phyloP scores from a whole-genome alignment of 306 rosid genomes.

The Styphnolobium japonicum region DNA sequence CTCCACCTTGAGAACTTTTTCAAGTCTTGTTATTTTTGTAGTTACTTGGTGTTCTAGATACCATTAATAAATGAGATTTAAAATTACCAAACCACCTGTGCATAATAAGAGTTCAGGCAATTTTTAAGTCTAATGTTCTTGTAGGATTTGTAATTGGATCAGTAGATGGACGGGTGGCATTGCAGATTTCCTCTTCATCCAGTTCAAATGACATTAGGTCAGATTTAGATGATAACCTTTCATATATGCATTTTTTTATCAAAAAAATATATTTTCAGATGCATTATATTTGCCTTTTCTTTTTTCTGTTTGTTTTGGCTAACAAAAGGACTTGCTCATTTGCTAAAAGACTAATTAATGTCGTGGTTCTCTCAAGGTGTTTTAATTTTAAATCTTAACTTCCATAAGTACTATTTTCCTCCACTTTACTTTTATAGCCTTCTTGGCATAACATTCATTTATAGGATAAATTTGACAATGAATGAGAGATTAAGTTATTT shows the following conservation, averaged over 20 bases:
- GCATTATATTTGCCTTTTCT: not conserved
- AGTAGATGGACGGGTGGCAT: slow-evolving; percentile 85
- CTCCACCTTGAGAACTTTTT: not conserved
- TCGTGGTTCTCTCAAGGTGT: not conserved
- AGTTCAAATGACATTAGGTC: slow-evolving; percentile 61
- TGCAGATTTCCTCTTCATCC: slow-evolving; percentile 57
- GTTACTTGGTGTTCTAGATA: slow-evolving; percentile 3
- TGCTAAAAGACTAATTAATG: slow-evolving; percentile 11
- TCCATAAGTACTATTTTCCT: not conserved
- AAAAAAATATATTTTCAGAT: not conserved
- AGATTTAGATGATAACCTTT: slow-evolving; percentile 20
- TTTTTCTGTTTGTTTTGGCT: not conserved
- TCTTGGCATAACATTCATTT: not conserved
- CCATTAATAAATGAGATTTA: not conserved
- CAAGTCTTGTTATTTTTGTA: not conserved
- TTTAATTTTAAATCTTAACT: not conserved
- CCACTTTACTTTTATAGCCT: not conserved
- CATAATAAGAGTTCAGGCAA: not conserved
- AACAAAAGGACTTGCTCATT: slow-evolving; percentile 1
- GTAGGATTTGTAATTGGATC: slow-evolving; percentile 90
- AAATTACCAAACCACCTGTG: not conserved
- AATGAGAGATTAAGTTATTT: not conserved
- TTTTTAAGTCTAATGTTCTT: slow-evolving; percentile 10
- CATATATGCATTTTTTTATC: not conserved
- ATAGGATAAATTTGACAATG: not conserved